phyloP scores from a whole-genome alignment of 306 rosid species.

The Comarum palustre region DNA sequence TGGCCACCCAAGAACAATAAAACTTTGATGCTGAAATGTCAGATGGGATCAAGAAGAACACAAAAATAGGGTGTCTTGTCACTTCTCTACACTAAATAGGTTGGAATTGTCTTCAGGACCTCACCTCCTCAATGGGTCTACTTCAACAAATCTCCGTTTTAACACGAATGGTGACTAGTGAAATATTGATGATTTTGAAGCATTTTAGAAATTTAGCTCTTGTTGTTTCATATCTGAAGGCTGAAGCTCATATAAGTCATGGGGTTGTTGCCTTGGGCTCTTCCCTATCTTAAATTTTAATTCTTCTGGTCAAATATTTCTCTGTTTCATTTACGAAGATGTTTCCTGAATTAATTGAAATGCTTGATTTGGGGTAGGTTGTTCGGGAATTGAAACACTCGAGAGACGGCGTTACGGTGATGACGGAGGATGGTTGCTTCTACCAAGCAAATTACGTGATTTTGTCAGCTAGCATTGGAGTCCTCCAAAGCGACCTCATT shows the following conservation, averaged over 20 bases:
- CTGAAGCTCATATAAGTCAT: constrained; percentile 22
- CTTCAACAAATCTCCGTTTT: not conserved
- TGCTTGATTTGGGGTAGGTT: constrained; percentile 57
- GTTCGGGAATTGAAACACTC: constrained; percentile 84
- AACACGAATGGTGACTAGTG: too few species aligned
- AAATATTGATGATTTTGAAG: too few species aligned
- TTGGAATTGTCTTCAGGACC: constrained; percentile 12
- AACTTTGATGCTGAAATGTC: constrained; percentile 51
- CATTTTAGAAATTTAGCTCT: not conserved
- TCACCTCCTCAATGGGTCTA: constrained; percentile 22
- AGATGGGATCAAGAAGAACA: constrained; percentile 45
- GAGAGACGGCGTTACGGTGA: constrained; percentile 73
- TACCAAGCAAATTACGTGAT: constrained; percentile 74
- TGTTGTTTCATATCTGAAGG: constrained; percentile 23
- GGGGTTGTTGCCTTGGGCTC: constrained; percentile 24
- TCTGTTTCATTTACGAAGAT: constrained; percentile 14
- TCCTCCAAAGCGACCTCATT: constrained; percentile 87
- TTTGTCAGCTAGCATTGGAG: constrained; percentile 92
- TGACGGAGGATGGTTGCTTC: constrained; percentile 82
- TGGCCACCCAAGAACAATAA: constrained; percentile 32
- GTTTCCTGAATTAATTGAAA: constrained; percentile 13
- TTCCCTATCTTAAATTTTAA: constrained; percentile 2
- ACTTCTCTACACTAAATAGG: constrained; percentile 45
- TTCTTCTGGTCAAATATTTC: not conserved
- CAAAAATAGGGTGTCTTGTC: constrained; percentile 49